Percentiles rank a stretch among this genome's conserved stretches.
These are phyloP conservation scores for Hygrocybe coccinea DNA, from an alignment of 768 basidiomycete species.

Conservation along the genomic window DNA sequence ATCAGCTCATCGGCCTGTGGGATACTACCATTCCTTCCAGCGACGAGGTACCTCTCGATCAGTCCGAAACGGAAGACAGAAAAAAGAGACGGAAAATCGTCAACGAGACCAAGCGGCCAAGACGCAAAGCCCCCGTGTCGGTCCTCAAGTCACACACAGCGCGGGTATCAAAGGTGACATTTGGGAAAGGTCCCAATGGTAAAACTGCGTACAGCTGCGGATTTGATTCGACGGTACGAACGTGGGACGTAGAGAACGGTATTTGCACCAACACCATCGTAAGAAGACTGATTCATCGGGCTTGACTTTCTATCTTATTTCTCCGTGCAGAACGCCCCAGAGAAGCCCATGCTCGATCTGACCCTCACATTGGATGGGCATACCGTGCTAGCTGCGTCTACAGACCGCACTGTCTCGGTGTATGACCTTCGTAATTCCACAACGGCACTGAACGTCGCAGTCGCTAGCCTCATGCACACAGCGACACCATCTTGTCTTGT, in stretches of 20 bases:
- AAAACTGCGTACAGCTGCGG: slow-evolving; percentile 67
- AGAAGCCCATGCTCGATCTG: slow-evolving; percentile 71
- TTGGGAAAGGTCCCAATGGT: slow-evolving; percentile 33
- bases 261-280: slow-evolving; percentile 69
- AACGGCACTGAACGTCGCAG: slow-evolving; percentile 25
- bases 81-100: slow-evolving; percentile 57
- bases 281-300: slow-evolving; percentile 21
- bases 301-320: not conserved
- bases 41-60: slow-evolving; percentile 58
- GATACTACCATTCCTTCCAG: slow-evolving; percentile 53
- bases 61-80: slow-evolving; percentile 34
- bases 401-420: slow-evolving; percentile 67
- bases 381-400: slow-evolving; percentile 57
- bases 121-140: slow-evolving; percentile 60
- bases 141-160: slow-evolving; percentile 83
- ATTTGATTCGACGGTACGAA: slow-evolving; percentile 84
- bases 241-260: slow-evolving; percentile 82
- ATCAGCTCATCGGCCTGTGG: slow-evolving; percentile 80
- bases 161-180: slow-evolving; percentile 70
- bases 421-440: slow-evolving; percentile 58
- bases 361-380: slow-evolving; percentile 42
- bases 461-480: slow-evolving; percentile 51
- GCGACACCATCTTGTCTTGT: slow-evolving; percentile 64
- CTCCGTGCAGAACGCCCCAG: slow-evolving; percentile 53
- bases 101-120: slow-evolving; percentile 36